Percentiles rank a stretch among this genome's conserved stretches.
These are phyloP conservation scores for Pterocarpus macrocarpus DNA, from an alignment of 306 rosid genomes.

Conservation along the genomic window DNA sequence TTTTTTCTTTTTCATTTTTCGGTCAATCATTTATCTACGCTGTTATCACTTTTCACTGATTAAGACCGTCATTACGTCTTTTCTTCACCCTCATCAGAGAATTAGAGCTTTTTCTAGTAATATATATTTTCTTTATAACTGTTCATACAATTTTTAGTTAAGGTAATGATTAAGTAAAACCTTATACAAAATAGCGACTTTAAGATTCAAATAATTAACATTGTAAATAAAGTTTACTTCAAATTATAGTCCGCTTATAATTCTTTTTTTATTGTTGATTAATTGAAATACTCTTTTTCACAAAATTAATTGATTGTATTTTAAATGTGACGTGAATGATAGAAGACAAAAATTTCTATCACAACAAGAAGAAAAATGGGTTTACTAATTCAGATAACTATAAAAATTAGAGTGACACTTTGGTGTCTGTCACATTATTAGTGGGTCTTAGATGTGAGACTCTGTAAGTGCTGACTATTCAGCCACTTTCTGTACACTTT, in stretches of 20 bases:
- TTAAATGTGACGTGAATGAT: neutral
- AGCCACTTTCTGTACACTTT: neutral
- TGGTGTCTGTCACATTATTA: neutral
- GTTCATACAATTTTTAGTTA: too few relatives aligned
- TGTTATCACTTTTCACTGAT: conserved; percentile 3
- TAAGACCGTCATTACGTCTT: neutral
- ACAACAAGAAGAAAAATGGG: neutral
- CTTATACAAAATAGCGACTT: neutral
- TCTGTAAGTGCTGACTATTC: neutral
- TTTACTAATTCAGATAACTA: neutral
- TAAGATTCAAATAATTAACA: neutral
- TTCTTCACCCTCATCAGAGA: neutral
- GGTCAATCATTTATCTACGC: neutral
- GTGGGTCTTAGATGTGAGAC: neutral
- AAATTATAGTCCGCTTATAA: too few relatives aligned
- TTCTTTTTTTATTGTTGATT: too few relatives aligned
- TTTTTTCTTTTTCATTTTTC: neutral
- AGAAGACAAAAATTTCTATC: neutral
- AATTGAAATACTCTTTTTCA: neutral
- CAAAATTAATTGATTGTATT: neutral
- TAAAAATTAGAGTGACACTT: neutral
- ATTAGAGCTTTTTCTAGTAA: neutral
- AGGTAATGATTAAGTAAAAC: too few relatives aligned
- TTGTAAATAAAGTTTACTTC: too few relatives aligned
- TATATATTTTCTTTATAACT: too few relatives aligned